Evolutionary conservation across 805 yeast genomes (phyloP).

Genomic region (Starmerella geochares): DNA sequence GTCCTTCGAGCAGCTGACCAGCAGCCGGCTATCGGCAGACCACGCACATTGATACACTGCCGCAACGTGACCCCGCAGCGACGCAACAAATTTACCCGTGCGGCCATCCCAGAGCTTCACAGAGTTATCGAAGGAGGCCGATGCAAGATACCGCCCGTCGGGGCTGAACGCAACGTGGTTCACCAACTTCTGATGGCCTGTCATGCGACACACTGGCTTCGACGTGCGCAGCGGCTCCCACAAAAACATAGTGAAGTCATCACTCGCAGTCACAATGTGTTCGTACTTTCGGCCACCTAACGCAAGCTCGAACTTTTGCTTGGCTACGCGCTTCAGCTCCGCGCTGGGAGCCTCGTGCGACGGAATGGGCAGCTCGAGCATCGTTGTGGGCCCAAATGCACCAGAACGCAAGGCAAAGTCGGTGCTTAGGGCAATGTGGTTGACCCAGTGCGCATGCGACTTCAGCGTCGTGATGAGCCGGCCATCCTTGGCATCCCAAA

Average conservation of each 20-base stretch:
- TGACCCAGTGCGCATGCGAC: conserved; percentile 97
- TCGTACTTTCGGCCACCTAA: conserved; percentile 51
- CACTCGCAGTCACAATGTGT: conserved; percentile 86
- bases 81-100: conserved; percentile 78
- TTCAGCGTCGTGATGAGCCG: conserved; percentile 65
- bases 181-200: conserved; percentile 94
- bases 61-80: conserved; percentile 94
- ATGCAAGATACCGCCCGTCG: conserved; percentile 80
- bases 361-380: conserved; percentile 15
- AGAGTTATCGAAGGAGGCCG: conserved; percentile 92
- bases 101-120: conserved; percentile 94
- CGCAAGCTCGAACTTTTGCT: conserved; percentile 51
- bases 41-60: conserved; percentile 96
- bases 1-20: conserved; percentile 91
- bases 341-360: conserved; percentile 40
- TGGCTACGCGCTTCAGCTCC: conserved; percentile 49
- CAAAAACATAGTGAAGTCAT: conserved; percentile 93
- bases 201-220: conserved; percentile 86
- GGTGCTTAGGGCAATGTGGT: conserved; percentile 83
- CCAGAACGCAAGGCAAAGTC: conserved; percentile 83
- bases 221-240: conserved; percentile 81
- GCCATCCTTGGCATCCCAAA: conserved; percentile 80
- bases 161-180: conserved; percentile 95
- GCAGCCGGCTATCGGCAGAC: conserved; percentile 86
- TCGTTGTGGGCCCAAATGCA: conserved; percentile 49